Evolutionary conservation across 305 asterid species (phyloP), one percentile per base, ranked within the genome.

Genomic region (Fraxinus dipetala): DNA sequence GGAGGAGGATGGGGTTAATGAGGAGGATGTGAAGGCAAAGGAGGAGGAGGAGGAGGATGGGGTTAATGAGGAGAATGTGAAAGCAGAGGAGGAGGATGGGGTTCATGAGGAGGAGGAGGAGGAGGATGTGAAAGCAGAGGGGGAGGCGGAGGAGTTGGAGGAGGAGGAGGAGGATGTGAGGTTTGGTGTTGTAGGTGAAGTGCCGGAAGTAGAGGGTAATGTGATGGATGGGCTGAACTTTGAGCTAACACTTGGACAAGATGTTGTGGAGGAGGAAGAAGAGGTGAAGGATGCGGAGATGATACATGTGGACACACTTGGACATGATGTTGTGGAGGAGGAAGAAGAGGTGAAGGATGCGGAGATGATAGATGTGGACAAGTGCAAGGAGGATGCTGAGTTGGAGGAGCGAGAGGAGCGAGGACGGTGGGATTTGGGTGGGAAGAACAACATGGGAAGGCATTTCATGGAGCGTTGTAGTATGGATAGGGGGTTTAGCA

Each of bases 391-490:
- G 24, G 84, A 79, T 38, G 83, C 75, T 32, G 81, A 76, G 73
- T 43, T 51, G 85, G 84, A 83, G 28, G 75, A 81, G 14, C 67
- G 10, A 20, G 86, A 77, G 5, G 90, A 76, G 48, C 87, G 84
- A 43, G 83, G 69, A 54, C 89, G 81, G 35, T 90, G 92, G 93
- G 84, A 85, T 85, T 85, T 87, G 80, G 79, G 70, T 81, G 92
- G 90, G 78, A 85, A 87, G 80, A 87, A 86, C 32, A 70, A 80
- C 40, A 22, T 38, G 72, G 89, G 84, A 11, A 86, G 88, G 83
- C 90, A 83, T 79, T 87, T 82, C 67, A 6, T 92, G 89, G 92
- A 81, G 83, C 86, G 43, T 1, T 92, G 97, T 82, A 79, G 67
- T 45, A 38, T 72, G 30, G 89, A 54, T 14, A 84, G 45, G 14